phyloP scores from a whole-genome alignment of 768 basidiomycete genomes.

The Pleurotus eryngii region DNA sequence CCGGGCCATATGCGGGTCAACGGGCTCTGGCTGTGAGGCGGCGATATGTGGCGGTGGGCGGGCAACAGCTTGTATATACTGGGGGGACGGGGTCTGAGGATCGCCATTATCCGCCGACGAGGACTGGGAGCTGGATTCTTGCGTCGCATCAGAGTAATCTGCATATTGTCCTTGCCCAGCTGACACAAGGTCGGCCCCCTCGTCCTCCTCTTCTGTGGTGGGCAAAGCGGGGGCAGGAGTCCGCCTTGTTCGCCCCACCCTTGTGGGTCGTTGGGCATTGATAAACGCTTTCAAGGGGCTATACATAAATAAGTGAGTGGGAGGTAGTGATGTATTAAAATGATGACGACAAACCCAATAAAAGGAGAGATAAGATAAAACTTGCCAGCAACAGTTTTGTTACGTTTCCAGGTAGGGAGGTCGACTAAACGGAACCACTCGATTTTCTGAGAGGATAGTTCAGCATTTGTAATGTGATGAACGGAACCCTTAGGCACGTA shows the following conservation, averaged over 20 bases:
- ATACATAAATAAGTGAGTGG: conserved; percentile 4
- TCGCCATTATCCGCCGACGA: conserved; percentile 60
- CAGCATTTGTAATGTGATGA: conserved; percentile 9
- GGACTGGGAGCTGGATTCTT: conserved; percentile 67
- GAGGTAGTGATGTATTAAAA: neutral
- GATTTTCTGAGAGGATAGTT: conserved; percentile 65
- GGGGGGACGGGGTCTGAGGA: conserved; percentile 63
- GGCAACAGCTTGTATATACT: conserved; percentile 41
- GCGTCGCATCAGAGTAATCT: conserved; percentile 34
- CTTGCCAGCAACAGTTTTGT: conserved; percentile 64
- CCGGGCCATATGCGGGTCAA: conserved; percentile 72
- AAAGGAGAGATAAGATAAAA: conserved; percentile 97
- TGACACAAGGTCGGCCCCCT: conserved; percentile 9
- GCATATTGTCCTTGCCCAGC: conserved; percentile 15
- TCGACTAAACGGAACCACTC: conserved; percentile 92
- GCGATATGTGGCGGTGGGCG: conserved; percentile 24
- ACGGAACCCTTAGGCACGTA: conserved; percentile 35
- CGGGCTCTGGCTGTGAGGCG: conserved; percentile 20
- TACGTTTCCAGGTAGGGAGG: conserved; percentile 90
- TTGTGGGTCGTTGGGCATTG: conserved; percentile 56
- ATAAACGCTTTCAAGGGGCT: conserved; percentile 70
- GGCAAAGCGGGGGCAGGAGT: conserved; percentile 16
- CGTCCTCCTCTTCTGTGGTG: conserved; percentile 13
- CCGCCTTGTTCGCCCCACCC: conserved; percentile 22
- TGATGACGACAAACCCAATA: conserved; percentile 57